phyloP scores from a whole-genome alignment of 768 basidiomycete genomes.

The Termitomyces sp. region DNA sequence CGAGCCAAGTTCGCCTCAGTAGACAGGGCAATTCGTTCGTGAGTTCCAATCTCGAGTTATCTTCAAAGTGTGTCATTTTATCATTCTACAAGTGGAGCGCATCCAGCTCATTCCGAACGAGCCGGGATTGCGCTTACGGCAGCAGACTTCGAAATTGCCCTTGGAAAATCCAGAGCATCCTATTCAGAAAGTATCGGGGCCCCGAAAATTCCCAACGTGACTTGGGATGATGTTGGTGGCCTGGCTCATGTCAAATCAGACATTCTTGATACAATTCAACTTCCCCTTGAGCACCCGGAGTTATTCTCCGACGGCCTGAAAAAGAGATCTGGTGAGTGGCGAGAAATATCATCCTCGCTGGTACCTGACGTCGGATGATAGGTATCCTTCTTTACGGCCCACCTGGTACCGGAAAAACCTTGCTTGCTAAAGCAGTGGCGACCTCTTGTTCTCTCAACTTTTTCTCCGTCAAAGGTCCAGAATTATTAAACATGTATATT shows the following conservation, averaged over 20 bases:
- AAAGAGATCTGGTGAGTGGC: conserved; percentile 78
- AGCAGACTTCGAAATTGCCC: conserved; percentile 66
- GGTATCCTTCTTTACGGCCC: conserved; percentile 92
- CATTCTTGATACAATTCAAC: conserved; percentile 92
- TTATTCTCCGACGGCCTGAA: conserved; percentile 88
- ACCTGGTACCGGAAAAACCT: conserved; percentile 92
- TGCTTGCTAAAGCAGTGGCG: conserved; percentile 94
- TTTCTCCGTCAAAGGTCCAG: conserved; percentile 96
- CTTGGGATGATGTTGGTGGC: conserved; percentile 98
- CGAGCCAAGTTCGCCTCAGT: conserved; percentile 54
- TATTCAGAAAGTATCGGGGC: conserved; percentile 96
- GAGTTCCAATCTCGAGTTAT: conserved; percentile 13
- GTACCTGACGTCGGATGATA: conserved; percentile 19
- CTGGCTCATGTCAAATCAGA: conserved; percentile 82
- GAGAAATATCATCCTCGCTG: not conserved
- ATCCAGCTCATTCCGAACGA: conserved; percentile 21
- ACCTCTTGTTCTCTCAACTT: conserved; percentile 94
- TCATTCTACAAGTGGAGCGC: conserved; percentile 14
- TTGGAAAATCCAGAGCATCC: conserved; percentile 64
- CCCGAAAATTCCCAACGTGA: conserved; percentile 90
- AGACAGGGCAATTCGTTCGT: conserved; percentile 37
- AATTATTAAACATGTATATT: conserved; percentile 97
- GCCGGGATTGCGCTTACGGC: conserved; percentile 41
- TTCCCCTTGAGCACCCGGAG: conserved; percentile 87
- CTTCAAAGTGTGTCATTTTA: not conserved